Conservation (phyloP, 176 grass and related monocot species). For the maize (Zea mays) region Zm-B73-REFERENCE-NAM-5.0 NC_050098.1:199973001-199973500, state of each 20-base stretch:
- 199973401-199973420: too few relatives aligned
- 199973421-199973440: too few relatives aligned
- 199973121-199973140: conserved; percentile 40
- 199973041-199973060: conserved; percentile 60
- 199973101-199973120: conserved; percentile 51
- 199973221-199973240: not conserved
- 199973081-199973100: conserved; percentile 55
- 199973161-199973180: not conserved
- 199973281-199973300: too few relatives aligned
- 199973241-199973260: not conserved
- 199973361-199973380: too few relatives aligned
- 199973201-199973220: conserved; percentile 13
- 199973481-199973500: too few relatives aligned
- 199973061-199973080: conserved; percentile 53
- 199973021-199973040: conserved; percentile 49
- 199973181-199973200: not conserved
- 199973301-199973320: too few relatives aligned
- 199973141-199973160: conserved; percentile 28
- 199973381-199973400: too few relatives aligned
- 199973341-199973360: too few relatives aligned
- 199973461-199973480: too few relatives aligned
- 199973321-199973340: too few relatives aligned
- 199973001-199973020: not conserved
- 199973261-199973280: too few relatives aligned
- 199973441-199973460: too few relatives aligned